Percentiles rank a stretch among this genome's conserved stretches.
Conservation (phyloP, 805 yeast species). For the Zygosaccharomyces gambellarensis region DNA sequence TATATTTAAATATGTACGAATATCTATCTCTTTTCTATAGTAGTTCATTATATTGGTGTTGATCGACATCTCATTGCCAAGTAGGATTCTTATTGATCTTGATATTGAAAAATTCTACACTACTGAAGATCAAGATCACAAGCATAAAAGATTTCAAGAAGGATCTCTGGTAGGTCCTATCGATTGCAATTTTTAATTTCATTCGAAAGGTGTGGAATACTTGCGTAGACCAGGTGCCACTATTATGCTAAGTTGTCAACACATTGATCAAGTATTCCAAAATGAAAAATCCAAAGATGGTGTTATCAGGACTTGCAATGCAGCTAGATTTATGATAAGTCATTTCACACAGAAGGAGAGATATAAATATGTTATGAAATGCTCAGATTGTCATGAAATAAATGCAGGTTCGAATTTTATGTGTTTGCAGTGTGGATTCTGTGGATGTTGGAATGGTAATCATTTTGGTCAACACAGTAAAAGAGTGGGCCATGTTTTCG, state of each 20-base stretch:
- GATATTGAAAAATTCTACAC: constrained; percentile 1
- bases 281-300: constrained; percentile 30
- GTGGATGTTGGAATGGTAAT: constrained; percentile 56
- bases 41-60: background rate
- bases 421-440: constrained; percentile 74
- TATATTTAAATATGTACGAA: background rate
- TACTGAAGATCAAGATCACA: background rate
- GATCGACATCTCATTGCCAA: background rate
- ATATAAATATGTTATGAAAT: constrained; percentile 23
- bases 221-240: background rate
- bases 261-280: constrained; percentile 31
- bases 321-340: constrained; percentile 24
- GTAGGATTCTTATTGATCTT: background rate
- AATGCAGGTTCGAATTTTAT: constrained; percentile 42
- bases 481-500: constrained; percentile 49
- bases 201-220: background rate
- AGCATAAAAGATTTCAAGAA: background rate
- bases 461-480: constrained; percentile 48
- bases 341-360: constrained; percentile 21
- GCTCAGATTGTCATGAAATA: constrained; percentile 29
- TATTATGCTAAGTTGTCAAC: constrained; percentile 32
- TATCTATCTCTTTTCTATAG: background rate
- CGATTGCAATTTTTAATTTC: background rate
- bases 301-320: constrained; percentile 26
- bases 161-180: background rate